phyloP scores from a whole-genome alignment of 2,329 filamentous ascomycete genomes.

The Trichoderma sp. region DNA sequence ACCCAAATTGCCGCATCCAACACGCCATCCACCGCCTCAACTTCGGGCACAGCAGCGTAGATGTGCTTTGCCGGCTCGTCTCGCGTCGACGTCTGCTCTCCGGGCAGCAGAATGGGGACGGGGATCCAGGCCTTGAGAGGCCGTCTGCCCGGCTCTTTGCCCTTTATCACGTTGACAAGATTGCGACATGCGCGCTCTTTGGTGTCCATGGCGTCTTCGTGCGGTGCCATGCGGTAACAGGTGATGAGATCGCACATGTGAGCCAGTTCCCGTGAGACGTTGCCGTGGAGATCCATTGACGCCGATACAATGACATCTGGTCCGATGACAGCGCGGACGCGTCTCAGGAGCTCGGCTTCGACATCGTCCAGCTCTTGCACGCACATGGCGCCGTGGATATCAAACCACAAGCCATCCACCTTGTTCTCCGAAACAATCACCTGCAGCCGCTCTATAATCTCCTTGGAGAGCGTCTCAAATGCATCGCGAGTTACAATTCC shows the following conservation, averaged over 20 bases:
- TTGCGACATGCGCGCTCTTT: slow-evolving; percentile 56
- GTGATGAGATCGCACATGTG: slow-evolving; percentile 57
- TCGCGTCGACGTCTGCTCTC: slow-evolving; percentile 59
- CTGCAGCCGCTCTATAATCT: slow-evolving; percentile 47
- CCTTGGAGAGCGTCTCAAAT: slow-evolving; percentile 50
- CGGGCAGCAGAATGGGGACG: slow-evolving; percentile 55
- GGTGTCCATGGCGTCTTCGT: slow-evolving; percentile 55
- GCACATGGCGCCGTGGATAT: slow-evolving; percentile 61
- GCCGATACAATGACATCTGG: slow-evolving; percentile 53
- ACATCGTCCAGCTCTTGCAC: slow-evolving; percentile 54
- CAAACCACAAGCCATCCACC: slow-evolving; percentile 57
- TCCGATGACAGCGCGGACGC: slow-evolving; percentile 51
- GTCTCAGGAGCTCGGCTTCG: slow-evolving; percentile 52
- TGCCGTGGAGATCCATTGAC: slow-evolving; percentile 61
- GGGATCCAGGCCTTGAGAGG: slow-evolving; percentile 58
- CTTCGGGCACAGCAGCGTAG: slow-evolving; percentile 51
- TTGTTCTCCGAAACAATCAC: slow-evolving; percentile 40
- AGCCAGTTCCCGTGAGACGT: slow-evolving; percentile 53
- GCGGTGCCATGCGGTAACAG: slow-evolving; percentile 57
- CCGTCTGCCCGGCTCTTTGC: slow-evolving; percentile 35
- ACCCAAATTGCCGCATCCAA: slow-evolving; percentile 60
- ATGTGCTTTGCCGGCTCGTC: slow-evolving; percentile 56
- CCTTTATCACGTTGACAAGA: slow-evolving; percentile 47
- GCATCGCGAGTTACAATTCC: slow-evolving; percentile 51
- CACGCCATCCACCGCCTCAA: slow-evolving; percentile 48